Base-by-base conservation (phyloP, 75 land plant genomes). In the Pinus taeda region DNA sequence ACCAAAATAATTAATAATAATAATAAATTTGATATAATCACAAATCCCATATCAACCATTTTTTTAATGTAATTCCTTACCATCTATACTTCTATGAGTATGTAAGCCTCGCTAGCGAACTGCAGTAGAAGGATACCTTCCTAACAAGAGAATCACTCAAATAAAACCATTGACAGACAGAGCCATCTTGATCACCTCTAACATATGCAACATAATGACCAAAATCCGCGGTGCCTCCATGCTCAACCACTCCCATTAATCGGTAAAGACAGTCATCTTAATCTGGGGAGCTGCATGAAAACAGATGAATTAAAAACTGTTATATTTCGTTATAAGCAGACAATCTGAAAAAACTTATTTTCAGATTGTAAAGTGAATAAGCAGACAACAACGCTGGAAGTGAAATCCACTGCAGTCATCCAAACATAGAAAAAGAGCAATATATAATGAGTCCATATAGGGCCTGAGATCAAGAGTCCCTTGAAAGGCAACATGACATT, bases 121-220 rank as follows among this genome's bases (percentile, higher is more conserved):
- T 75, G 82, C 81, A 26, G 85, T 79, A 39, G 90, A 33, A 33
- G 15, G 91, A 80, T 33, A 73, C 76, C 74, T 91, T 78, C 15
- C 81, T 85, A 1, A 95, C 92, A 65, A 80, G 74, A 8, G 90
- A 78, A 80, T 95, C 98, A 67, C 94, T 93, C 30, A 87, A 80
- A 78, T 93, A 81, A 75, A 86, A 93, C 98, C 98, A 95, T 26
- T 45, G 36, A 36, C 65, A 29, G 2, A 20, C 78, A 14, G 37
- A 30, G 13, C 42, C 80, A 2, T 66, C 60, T 18, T 74, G 60
- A 4, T 79, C 66, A 33, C 86, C 85, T 79, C 90, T 89, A 1
- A 95, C 90, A 80, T 91, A 95, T 69, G 98, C 98, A 79, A 95
- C 85, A 76, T 95, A 95, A 57, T 95, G 98, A 12, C 98, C 98